Percentiles rank a stretch among this genome's conserved stretches.
phyloP scores from a whole-genome alignment of 257 asterid genomes.

The Solanum chilense region DNA sequence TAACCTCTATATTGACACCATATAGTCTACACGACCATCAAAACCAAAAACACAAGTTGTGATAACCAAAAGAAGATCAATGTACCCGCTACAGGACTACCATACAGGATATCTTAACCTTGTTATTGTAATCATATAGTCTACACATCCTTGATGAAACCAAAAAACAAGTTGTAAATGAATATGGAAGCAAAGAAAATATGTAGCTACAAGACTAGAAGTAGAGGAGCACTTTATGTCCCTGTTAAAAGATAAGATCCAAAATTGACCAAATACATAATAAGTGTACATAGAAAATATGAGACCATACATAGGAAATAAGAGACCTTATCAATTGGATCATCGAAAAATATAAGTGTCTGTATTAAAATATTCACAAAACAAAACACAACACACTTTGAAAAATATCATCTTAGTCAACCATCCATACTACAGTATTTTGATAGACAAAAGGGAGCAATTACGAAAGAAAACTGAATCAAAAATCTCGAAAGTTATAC shows the following conservation, averaged over 20 bases:
- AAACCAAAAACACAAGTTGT: not conserved
- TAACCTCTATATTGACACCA: not conserved
- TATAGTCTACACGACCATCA: not conserved
- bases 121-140: not conserved
- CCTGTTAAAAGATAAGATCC: not conserved
- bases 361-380: no score
- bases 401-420: no score
- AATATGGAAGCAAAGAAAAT: not conserved
- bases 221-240: not conserved
- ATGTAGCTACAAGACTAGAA: not conserved
- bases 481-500: no score
- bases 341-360: not conserved
- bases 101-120: not conserved
- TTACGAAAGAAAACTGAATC: no score
- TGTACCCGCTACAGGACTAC: not conserved
- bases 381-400: no score
- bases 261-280: not conserved
- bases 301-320: no score
- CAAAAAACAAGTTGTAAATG: not conserved
- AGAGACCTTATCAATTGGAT: not conserved
- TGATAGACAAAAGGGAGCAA: no score
- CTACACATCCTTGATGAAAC: not conserved
- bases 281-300: not conserved
- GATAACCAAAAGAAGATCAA: no score
- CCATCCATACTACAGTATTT: no score